A percentile compares a stretch with the other conserved stretches of the same genome.
phyloP scores from a whole-genome alignment of 768 basidiomycete species.

The Nidularia sp. region DNA sequence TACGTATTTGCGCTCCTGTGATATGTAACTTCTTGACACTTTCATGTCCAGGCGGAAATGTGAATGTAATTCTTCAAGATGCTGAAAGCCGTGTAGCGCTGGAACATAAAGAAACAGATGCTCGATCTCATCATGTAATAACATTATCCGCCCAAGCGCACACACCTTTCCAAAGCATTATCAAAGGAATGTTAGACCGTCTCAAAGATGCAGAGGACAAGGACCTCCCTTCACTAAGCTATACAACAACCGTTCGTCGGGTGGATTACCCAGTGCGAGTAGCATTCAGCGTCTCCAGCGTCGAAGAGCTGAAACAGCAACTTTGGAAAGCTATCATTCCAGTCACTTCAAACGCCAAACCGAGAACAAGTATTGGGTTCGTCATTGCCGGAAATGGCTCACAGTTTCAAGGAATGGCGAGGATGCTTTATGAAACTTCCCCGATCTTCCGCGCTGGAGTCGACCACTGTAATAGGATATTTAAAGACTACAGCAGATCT shows the following conservation, averaged over 20 bases:
- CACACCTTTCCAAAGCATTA: conserved; percentile 42
- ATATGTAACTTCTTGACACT: neutral
- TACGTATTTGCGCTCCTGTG: neutral
- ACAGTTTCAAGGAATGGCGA: conserved; percentile 65
- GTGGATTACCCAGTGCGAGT: conserved; percentile 52
- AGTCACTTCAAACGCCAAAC: conserved; percentile 20
- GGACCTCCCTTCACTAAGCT: conserved; percentile 51
- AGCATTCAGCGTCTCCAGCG: conserved; percentile 38
- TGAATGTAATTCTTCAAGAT: conserved; percentile 11
- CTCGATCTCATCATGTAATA: conserved; percentile 20
- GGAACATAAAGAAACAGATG: conserved; percentile 65
- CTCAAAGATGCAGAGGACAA: conserved; percentile 25
- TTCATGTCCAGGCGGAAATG: neutral
- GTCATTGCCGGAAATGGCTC: conserved; percentile 75
- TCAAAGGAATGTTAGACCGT: conserved; percentile 40
- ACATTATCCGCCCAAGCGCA: conserved; percentile 61
- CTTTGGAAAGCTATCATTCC: conserved; percentile 27
- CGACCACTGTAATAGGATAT: conserved; percentile 52
- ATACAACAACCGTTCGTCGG: conserved; percentile 65
- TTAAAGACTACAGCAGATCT: conserved; percentile 44
- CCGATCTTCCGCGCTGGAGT: conserved; percentile 46
- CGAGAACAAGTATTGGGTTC: conserved; percentile 41
- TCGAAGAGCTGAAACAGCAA: conserved; percentile 40
- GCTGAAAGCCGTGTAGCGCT: conserved; percentile 59
- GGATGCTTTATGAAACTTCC: conserved; percentile 45